Conservation (phyloP, 2,329 filamentous ascomycete genomes). For the Sarocladium strictum region DNA sequence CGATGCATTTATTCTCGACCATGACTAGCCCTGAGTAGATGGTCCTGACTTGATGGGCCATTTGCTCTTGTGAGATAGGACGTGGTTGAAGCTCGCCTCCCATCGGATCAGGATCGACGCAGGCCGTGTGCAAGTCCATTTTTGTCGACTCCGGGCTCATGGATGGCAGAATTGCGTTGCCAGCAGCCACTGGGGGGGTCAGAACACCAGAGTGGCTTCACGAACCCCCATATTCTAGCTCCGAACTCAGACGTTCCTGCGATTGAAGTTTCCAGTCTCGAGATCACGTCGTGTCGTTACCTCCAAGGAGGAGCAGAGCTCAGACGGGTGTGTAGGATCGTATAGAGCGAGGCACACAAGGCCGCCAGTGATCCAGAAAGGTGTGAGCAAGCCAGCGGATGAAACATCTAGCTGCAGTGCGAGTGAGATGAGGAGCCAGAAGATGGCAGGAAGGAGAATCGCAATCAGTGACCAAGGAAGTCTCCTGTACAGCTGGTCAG, state of each 20-base stretch:
- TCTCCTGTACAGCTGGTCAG: neutral
- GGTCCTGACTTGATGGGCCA: slow-evolving; percentile 74
- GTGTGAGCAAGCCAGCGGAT: neutral
- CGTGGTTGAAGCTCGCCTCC: neutral
- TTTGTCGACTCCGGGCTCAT: too few relatives aligned
- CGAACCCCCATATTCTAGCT: neutral
- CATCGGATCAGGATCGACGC: too few relatives aligned
- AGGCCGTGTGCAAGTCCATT: neutral
- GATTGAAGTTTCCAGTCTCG: neutral
- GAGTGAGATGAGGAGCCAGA: slow-evolving; percentile 1
- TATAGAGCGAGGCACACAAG: neutral
- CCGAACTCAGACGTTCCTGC: neutral
- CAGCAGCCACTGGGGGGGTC: too few relatives aligned
- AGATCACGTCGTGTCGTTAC: neutral
- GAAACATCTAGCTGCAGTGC: neutral
- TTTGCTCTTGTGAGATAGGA: slow-evolving; percentile 67
- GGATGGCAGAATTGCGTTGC: too few relatives aligned
- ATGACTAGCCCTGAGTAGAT: slow-evolving; percentile 80
- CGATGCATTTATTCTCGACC: slow-evolving; percentile 82
- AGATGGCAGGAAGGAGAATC: neutral
- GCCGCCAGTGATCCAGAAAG: neutral
- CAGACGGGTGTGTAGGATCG: neutral
- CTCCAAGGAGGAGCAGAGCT: neutral
- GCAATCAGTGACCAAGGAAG: neutral
- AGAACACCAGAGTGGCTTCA: too few relatives aligned